Conservation (phyloP, 1,284 basidiomycete species). For the Athelia sp. region DNA sequence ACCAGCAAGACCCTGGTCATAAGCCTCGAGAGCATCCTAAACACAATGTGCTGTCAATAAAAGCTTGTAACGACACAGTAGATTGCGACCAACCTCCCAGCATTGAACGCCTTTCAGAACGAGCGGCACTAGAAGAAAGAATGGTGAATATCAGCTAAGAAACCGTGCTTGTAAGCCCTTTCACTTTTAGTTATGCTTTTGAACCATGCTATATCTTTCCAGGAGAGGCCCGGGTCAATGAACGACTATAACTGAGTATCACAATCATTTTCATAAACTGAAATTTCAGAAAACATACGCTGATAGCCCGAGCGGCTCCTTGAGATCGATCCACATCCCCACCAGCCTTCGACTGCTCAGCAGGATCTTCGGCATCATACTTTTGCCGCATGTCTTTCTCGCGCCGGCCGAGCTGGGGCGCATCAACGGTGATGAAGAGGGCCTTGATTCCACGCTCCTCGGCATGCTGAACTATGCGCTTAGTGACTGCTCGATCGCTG, state of each 20-base stretch:
- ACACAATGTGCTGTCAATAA: background rate
- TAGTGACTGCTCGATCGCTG: constrained; percentile 76
- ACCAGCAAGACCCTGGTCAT: constrained; percentile 77
- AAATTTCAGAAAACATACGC: constrained; percentile 39
- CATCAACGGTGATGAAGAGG: constrained; percentile 90
- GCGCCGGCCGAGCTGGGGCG: constrained; percentile 85
- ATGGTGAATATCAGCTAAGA: too few species aligned
- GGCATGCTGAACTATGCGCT: constrained; percentile 80
- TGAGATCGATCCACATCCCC: constrained; percentile 76
- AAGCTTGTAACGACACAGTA: background rate
- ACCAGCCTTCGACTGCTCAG: constrained; percentile 50
- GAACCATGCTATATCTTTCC: constrained; percentile 88
- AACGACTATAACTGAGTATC: constrained; percentile 58
- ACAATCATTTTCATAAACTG: too few species aligned
- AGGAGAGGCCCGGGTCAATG: constrained; percentile 86
- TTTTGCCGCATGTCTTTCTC: constrained; percentile 98
- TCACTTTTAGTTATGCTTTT: constrained; percentile 82
- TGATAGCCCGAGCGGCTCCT: constrained; percentile 93
- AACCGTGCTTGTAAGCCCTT: too few species aligned
- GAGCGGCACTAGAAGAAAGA: constrained; percentile 74
- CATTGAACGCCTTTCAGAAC: constrained; percentile 91
- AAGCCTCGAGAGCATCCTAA: constrained; percentile 83
- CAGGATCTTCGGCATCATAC: constrained; percentile 84
- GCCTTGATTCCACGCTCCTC: constrained; percentile 81
- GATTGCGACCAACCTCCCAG: constrained; percentile 62